A percentile compares a stretch with the other conserved stretches of the same genome.
Conservation (phyloP, 306 rosid species). For the Dicorynia guianensis region DNA sequence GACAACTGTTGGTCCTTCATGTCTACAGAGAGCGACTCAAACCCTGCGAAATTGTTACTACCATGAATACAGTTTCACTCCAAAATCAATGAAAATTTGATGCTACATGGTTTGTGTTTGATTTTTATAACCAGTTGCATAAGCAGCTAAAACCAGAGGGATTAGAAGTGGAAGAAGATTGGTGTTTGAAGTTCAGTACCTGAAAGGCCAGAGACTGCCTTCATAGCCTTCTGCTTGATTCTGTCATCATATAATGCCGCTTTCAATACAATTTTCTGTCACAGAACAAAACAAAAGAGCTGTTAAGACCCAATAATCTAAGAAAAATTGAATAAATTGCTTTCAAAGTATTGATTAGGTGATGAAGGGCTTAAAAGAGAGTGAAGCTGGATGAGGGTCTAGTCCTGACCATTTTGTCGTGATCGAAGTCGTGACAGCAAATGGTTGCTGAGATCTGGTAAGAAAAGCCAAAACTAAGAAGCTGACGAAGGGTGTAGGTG, state of each 20-base stretch:
- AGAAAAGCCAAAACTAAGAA: not conserved
- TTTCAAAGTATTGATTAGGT: not conserved
- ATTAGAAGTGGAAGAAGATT: not conserved
- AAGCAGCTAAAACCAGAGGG: not conserved
- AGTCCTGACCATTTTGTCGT: not conserved
- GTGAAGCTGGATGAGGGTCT: not conserved
- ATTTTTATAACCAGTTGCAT: not conserved
- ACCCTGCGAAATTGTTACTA: constrained; percentile 50
- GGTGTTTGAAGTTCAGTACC: constrained; percentile 46
- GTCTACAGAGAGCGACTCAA: constrained; percentile 72
- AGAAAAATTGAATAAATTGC: constrained; percentile 7
- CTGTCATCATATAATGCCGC: constrained; percentile 57
- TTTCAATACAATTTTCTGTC: constrained; percentile 74
- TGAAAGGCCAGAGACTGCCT: constrained; percentile 64
- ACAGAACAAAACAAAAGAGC: constrained; percentile 12
- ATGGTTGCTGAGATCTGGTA: not conserved
- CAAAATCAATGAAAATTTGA: not conserved
- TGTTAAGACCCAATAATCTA: constrained; percentile 14
- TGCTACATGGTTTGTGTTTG: not conserved
- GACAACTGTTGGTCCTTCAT: constrained; percentile 75
- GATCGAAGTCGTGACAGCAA: too few species aligned
- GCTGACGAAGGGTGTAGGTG: not conserved
- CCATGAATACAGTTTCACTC: not conserved
- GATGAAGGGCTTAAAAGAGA: not conserved
- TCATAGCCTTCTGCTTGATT: constrained; percentile 67